A percentile compares a stretch with the other conserved stretches of the same genome.
Conservation (phyloP, 139 green algal species). For the Mesotaenium endlicherianum region DNA sequence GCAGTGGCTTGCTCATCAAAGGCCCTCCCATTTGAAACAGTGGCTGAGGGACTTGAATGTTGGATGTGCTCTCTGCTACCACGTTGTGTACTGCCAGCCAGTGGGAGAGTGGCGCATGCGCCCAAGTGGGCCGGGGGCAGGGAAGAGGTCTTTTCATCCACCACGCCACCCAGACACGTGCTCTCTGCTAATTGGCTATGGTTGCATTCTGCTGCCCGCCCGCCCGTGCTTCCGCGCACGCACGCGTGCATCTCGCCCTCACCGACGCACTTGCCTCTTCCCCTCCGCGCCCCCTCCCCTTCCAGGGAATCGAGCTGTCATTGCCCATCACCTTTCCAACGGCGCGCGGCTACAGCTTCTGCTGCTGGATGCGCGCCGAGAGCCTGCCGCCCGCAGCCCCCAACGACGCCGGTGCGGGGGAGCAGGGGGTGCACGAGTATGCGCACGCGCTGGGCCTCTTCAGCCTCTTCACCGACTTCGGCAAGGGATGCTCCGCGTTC, state of each 20-base stretch:
- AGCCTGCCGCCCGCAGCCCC: neutral
- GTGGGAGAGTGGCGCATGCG: too few species aligned
- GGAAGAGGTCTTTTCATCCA: too few species aligned
- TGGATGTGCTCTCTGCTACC: too few species aligned
- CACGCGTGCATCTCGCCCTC: neutral
- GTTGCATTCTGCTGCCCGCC: too few species aligned
- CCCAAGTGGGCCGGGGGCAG: too few species aligned
- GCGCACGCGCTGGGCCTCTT: conserved; percentile 23
- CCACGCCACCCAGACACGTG: too few species aligned
- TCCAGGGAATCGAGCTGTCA: conserved; percentile 11
- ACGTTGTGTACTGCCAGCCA: too few species aligned
- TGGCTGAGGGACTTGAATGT: too few species aligned
- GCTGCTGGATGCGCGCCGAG: conserved; percentile 31
- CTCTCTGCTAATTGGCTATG: too few species aligned
- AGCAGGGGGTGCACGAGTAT: neutral
- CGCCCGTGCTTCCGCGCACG: too few species aligned
- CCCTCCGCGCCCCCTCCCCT: neutral
- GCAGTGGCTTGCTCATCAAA: too few species aligned
- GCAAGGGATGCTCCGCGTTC: conserved; percentile 9
- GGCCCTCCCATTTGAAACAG: too few species aligned
- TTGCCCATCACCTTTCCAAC: neutral
- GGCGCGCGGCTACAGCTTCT: conserved; percentile 19
- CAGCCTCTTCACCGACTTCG: conserved; percentile 20
- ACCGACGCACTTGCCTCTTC: neutral
- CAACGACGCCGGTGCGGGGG: neutral